A percentile compares a stretch with the other conserved stretches of the same genome.
Conservation (phyloP, 179 eudicot species). For the Carnegiea gigantea region DNA sequence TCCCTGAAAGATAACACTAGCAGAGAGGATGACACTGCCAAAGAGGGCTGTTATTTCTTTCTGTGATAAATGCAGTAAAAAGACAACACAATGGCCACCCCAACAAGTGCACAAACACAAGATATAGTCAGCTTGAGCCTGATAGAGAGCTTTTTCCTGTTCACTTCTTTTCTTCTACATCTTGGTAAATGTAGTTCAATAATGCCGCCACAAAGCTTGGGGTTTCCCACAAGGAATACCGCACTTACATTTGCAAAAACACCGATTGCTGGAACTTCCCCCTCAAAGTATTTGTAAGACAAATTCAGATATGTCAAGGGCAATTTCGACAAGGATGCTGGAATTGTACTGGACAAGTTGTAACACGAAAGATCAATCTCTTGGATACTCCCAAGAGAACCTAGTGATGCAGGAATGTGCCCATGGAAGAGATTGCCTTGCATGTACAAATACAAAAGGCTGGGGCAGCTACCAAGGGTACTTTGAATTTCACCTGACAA, state of each 20-base stretch:
- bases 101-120: neutral
- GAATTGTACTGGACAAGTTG: neutral
- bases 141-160: too few relatives aligned
- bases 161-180: neutral
- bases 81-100: neutral
- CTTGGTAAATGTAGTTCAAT: neutral
- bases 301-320: neutral
- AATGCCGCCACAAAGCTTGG: neutral
- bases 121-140: neutral
- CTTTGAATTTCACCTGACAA: constrained; percentile 25
- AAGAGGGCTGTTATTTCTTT: too few relatives aligned
- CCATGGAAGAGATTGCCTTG: constrained; percentile 27
- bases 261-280: neutral
- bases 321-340: neutral
- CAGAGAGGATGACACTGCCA: too few relatives aligned
- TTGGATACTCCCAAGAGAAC: constrained; percentile 21
- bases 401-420: constrained; percentile 25
- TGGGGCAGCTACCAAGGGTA: constrained; percentile 8
- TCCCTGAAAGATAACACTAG: neutral
- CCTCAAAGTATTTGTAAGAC: neutral
- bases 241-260: neutral
- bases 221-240: neutral
- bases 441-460: constrained; percentile 3
- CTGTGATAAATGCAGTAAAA: neutral
- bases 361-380: constrained; percentile 25